A percentile compares a stretch with the other conserved stretches of the same genome.
Conservation (phyloP, 140 eudicot species). For the Anethum foeniculum region DNA sequence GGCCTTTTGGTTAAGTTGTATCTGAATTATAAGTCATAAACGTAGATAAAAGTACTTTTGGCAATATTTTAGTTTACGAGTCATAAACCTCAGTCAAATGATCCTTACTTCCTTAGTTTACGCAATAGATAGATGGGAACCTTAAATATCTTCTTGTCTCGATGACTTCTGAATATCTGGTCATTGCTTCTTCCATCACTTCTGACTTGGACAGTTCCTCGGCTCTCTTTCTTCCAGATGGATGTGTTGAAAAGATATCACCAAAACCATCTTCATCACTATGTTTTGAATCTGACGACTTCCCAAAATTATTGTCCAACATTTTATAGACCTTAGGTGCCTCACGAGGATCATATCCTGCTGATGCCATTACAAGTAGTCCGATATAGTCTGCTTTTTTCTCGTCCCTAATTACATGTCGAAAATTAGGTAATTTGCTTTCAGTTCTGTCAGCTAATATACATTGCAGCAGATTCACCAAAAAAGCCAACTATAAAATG, state of each 20-base stretch:
- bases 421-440: not conserved
- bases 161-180: conserved; percentile 39
- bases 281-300: conserved; percentile 11
- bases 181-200: conserved; percentile 84
- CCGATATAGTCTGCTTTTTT: conserved; percentile 92
- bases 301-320: conserved; percentile 21
- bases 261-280: conserved; percentile 17
- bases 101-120: too few species aligned
- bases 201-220: conserved; percentile 47
- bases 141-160: conserved; percentile 31
- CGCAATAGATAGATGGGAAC: too few species aligned
- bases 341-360: conserved; percentile 70
- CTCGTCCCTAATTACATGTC: conserved; percentile 51
- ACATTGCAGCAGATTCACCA: not conserved
- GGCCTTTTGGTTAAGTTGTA: too few species aligned
- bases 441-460: not conserved
- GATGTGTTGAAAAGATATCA: conserved; percentile 72
- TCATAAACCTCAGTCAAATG: too few species aligned
- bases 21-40: too few species aligned
- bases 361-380: conserved; percentile 66
- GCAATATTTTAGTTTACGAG: too few species aligned
- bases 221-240: conserved; percentile 75
- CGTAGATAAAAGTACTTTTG: too few species aligned
- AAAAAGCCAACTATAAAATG: not conserved
- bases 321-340: conserved; percentile 75